Percentiles rank a stretch among this genome's conserved stretches.
phyloP scores from a whole-genome alignment of 257 asterid species.

The Solanum ossicruentum region DNA sequence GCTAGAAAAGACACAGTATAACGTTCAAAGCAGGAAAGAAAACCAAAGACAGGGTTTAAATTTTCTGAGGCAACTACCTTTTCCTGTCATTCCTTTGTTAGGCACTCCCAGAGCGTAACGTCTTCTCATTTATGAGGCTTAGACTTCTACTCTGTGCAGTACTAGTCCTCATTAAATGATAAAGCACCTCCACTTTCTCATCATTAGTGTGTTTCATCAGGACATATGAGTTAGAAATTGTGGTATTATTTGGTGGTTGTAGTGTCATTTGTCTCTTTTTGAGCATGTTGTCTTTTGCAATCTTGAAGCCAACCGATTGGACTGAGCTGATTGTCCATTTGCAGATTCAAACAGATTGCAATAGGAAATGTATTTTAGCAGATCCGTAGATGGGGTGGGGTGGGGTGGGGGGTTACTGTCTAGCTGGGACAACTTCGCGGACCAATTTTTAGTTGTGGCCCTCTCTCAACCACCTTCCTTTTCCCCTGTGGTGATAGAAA shows the following conservation, averaged over 20 bases:
- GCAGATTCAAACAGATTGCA: neutral
- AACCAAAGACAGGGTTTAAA: neutral
- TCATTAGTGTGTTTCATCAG: neutral
- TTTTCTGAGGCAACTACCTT: neutral
- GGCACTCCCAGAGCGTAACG: neutral
- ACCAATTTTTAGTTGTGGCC: neutral
- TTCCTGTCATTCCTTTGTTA: neutral
- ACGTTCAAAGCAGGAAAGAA: neutral
- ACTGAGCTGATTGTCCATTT: neutral
- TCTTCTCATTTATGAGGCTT: neutral
- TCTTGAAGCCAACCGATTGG: neutral
- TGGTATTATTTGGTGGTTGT: neutral
- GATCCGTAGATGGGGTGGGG: neutral
- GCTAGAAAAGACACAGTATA: neutral
- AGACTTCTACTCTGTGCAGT: neutral
- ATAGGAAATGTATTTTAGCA: neutral
- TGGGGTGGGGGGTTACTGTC: neutral
- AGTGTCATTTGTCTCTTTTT: neutral
- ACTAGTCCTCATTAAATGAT: neutral
- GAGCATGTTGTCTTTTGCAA: neutral
- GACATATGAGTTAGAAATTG: neutral
- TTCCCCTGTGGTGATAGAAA: neutral
- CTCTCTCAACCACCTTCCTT: neutral
- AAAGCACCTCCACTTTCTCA: neutral
- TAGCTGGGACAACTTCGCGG: neutral